Evolutionary conservation across 257 asterid genomes (phyloP), one percentile per base, ranked within the genome.

Genomic region (Paraleonurus japonicus): DNA sequence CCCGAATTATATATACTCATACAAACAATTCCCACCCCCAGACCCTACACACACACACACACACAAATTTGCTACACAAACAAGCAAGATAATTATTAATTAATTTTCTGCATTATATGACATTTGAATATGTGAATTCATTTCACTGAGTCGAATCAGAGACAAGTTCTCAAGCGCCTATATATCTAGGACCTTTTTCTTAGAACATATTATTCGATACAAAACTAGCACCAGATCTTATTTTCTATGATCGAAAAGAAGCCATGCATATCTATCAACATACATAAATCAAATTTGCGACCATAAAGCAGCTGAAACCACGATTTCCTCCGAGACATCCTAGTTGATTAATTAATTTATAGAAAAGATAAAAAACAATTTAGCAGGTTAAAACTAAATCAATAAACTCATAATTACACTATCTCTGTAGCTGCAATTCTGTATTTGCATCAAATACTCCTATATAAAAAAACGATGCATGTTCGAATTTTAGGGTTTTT

Each of bases 401-500:
- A 27, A 10, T 48, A 60, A 35, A 51, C 69, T 22, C 70, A 17
- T 8, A 57, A 63, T 62, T 60, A 30, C 62, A 55, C 22, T 11
- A 54, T 39, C 67, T 61, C 74, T 67, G 27, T 51, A 24, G 24
- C 71, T 45, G 74, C 69, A 69, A 76, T 73, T 57, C 47, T 23
- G 58, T 26, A 2, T 50, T 43, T 41, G 28, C 67, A 35, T 54
- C 64, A 43, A 30, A 22, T 30, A 60, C 66, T 67, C 65, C 66
- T 15, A 22, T 5, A 19, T 59, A 20, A 65, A 65, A 37, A 43
- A 61, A 2, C 41, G 65, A 26, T 75, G 79, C 81, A 78, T 79
- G 79, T 74, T 48, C 70, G n/a, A 12, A 1, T 55, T 76, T 9
- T 24, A 26, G 47, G 12, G 61, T 23, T 33, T 33, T 26, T n/a